phyloP scores from a whole-genome alignment of 2,329 filamentous ascomycete genomes.

The Colletotrichum aenigma region DNA sequence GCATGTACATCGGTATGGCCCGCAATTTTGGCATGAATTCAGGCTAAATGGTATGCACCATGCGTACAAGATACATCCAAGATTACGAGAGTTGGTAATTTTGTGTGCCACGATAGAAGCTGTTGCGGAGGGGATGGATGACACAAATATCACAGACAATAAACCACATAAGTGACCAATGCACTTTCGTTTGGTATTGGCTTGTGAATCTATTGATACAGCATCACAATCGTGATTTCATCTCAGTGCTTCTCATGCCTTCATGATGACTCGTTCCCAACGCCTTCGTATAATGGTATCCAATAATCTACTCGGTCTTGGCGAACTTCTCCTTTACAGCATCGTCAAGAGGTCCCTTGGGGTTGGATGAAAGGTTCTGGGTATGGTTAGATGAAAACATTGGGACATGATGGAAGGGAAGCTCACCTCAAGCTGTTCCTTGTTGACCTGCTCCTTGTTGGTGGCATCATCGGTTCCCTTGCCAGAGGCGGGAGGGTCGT shows the following conservation, averaged over 20 bases:
- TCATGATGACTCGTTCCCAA: neutral
- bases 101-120: neutral
- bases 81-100: too few relatives aligned
- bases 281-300: neutral
- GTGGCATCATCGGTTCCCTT: conserved; percentile 61
- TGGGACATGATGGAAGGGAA: fast-evolving
- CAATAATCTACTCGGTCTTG: conserved; percentile 41
- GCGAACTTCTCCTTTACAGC: conserved; percentile 63
- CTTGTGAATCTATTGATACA: neutral
- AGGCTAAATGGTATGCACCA: too few relatives aligned
- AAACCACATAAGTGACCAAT: neutral
- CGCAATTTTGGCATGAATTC: too few relatives aligned
- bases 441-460: conserved; percentile 57
- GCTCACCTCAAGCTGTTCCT: conserved; percentile 55
- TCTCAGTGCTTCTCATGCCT: neutral
- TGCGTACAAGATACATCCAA: too few relatives aligned
- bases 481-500: conserved; percentile 60
- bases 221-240: conserved; percentile 2
- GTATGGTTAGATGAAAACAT: neutral
- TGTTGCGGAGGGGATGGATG: neutral
- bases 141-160: neutral
- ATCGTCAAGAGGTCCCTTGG: conserved; percentile 66
- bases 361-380: conserved; percentile 67
- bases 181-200: neutral
- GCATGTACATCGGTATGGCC: neutral